A percentile compares a stretch with the other conserved stretches of the same genome.
These are phyloP conservation scores for Fraxinus quadrangulata DNA, from an alignment of 257 asterid genomes.

Conservation along the genomic window DNA sequence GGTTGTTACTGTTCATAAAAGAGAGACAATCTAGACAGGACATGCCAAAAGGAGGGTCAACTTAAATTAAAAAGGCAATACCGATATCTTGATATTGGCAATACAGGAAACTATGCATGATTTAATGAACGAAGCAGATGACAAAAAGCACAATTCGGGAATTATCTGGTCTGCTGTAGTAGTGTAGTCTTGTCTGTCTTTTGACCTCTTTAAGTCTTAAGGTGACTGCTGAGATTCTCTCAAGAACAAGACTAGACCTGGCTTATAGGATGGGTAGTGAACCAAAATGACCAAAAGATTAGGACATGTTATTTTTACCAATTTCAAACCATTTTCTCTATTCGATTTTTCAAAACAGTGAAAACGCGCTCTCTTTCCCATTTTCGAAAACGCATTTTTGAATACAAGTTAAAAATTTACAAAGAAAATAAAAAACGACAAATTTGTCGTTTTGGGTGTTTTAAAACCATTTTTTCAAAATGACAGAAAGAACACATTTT, in stretches of 20 bases:
- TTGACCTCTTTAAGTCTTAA: background rate
- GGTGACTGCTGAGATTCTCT: background rate
- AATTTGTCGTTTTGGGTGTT: no score
- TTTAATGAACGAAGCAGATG: background rate
- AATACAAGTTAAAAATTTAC: no score
- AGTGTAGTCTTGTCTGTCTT: background rate
- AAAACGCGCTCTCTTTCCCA: no score
- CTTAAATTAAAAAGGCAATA: background rate
- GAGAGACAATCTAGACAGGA: no score
- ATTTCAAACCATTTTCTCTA: no score
- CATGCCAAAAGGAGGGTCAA: background rate
- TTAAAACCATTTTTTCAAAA: no score
- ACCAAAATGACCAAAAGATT: conserved; percentile 1
- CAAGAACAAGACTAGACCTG: background rate
- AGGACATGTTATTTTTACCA: no score
- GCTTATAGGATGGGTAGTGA: background rate
- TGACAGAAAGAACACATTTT: no score
- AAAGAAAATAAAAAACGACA: no score
- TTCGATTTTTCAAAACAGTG: no score
- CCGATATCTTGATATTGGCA: background rate
- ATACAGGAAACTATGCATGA: background rate
- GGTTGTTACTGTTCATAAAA: no score
- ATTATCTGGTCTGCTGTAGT: background rate
- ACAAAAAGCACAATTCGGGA: background rate
- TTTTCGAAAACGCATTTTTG: no score